Evolutionary conservation across 306 rosid species (phyloP).

Genomic region (Abrus pulchellus): DNA sequence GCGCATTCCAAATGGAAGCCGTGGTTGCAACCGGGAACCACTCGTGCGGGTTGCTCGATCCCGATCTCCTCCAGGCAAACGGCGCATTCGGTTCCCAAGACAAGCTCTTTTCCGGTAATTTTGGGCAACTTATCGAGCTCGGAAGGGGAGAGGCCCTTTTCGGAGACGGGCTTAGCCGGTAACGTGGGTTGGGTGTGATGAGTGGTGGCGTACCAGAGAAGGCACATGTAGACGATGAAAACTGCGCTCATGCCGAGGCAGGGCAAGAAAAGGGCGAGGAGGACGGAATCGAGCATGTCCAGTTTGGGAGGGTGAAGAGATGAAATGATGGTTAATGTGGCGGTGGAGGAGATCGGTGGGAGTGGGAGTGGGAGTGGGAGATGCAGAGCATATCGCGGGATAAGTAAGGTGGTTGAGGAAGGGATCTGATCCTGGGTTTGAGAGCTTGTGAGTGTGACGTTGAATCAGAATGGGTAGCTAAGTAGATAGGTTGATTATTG

Average conservation of each 20-base stretch:
- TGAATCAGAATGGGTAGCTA: no score
- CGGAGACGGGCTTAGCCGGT: slow-evolving; percentile 53
- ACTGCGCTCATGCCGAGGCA: slow-evolving; percentile 73
- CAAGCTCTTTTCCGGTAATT: slow-evolving; percentile 62
- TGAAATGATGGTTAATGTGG: slow-evolving; percentile 19
- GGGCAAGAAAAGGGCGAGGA: slow-evolving; percentile 73
- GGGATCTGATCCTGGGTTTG: not conserved
- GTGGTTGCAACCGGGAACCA: slow-evolving; percentile 85
- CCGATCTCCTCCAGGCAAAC: slow-evolving; percentile 81
- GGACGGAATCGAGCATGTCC: slow-evolving; percentile 65
- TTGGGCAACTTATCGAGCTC: slow-evolving; percentile 72
- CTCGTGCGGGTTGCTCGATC: slow-evolving; percentile 63
- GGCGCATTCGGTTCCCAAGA: slow-evolving; percentile 65
- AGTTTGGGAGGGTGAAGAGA: not conserved
- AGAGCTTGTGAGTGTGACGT: not conserved
- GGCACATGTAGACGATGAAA: slow-evolving; percentile 69
- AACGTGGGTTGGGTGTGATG: slow-evolving; percentile 1
- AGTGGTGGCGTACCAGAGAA: slow-evolving; percentile 75
- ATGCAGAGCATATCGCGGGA: slow-evolving; percentile 11
- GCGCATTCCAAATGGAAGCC: slow-evolving; percentile 79
- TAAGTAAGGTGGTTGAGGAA: not conserved
- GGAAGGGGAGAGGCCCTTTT: slow-evolving; percentile 61
- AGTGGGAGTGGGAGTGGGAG: not conserved
- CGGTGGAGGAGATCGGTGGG: slow-evolving; percentile 38
- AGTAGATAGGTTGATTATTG: not conserved